Evolutionary conservation across 2,329 filamentous ascomycete species (phyloP), one percentile per base, ranked within the genome.

Genomic region (Paramyrothecium roridum): DNA sequence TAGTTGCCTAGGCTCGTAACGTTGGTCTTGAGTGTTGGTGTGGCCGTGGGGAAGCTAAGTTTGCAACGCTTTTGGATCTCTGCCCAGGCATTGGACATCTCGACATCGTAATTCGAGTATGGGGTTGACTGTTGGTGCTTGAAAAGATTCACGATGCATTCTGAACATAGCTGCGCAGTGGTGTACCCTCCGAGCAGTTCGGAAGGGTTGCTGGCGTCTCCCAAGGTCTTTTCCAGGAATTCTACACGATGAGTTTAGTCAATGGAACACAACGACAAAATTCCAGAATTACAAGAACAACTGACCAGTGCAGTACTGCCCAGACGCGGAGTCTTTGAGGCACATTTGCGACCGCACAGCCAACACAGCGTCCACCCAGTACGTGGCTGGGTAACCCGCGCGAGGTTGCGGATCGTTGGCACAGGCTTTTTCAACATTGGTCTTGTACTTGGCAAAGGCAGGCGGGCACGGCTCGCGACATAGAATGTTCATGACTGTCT

Each of bases 371-470:
- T 52, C 50, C 22, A 52, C 50, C 50, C 50, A 52, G 21, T 52
- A 52, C 20, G 50, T 52, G 13, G 34, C 50, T 66, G 2, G 75
- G 16, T 10, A 37, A 16, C 33, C 33, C 16, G 8, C 33, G 10
- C 16, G 8, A 16, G 33, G 33, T 37, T 37, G 33, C 16, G 33
- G 33, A 37, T 37, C 33, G 16, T 37, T 37, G 16, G 33, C 33
- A 37, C 33, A 37, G 16, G 33, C 33, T 10, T 37, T 16, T 37
- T 10, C 8, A 37, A 37, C 33, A 10, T 37, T 37, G 8, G 33
- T 37, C 16, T 16, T 8, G 33, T 37, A 37, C 16, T 37, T 37
- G 10, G 8, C 33, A 37, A 37, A 37, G 33, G 33, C 33, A 37
- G 16, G 33, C 16, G 33, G 16, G 16, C 33, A 37, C 33, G 8